These are phyloP conservation scores for Diddensiella transvaalensis DNA, from an alignment of 805 yeast species.

Conservation along the genomic window DNA sequence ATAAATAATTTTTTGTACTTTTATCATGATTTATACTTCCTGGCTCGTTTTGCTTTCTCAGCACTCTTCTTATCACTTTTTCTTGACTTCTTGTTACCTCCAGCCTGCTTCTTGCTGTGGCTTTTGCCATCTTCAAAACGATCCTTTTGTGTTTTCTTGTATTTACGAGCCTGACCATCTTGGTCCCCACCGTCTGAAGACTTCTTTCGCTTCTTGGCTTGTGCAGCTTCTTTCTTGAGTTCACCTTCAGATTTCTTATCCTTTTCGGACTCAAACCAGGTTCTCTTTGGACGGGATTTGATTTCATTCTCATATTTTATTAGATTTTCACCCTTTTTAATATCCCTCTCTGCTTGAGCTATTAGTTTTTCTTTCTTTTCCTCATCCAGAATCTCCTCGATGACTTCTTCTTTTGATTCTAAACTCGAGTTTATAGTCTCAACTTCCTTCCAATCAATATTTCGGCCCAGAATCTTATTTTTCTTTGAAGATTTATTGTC, in stretches of 20 bases:
- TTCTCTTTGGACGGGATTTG: constrained; percentile 84
- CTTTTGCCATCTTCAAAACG: constrained; percentile 48
- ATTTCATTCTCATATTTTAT: constrained; percentile 79
- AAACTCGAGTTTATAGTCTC: constrained; percentile 63
- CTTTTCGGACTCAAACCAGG: constrained; percentile 81
- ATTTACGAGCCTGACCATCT: constrained; percentile 51
- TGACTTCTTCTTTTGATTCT: constrained; percentile 52
- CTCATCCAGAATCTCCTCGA: constrained; percentile 78
- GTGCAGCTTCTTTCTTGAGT: constrained; percentile 21
- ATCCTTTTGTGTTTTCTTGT: constrained; percentile 77
- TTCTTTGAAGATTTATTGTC: constrained; percentile 41
- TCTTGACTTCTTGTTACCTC: constrained; percentile 30
- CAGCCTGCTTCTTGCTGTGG: constrained; percentile 5
- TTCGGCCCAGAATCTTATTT: constrained; percentile 63
- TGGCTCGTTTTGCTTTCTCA: constrained; percentile 20
- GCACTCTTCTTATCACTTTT: constrained; percentile 25
- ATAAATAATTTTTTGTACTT: not conserved
- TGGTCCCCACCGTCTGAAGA: constrained; percentile 66
- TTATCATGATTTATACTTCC: constrained; percentile 19
- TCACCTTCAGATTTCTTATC: constrained; percentile 40
- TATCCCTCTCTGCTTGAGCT: constrained; percentile 84
- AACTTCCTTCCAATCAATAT: constrained; percentile 84
- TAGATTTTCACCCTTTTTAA: constrained; percentile 79
- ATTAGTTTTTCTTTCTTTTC: constrained; percentile 88
- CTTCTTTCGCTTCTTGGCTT: constrained; percentile 54